phyloP scores from a whole-genome alignment of 495 filamentous ascomycete species.

The Penicillium paxilli region DNA sequence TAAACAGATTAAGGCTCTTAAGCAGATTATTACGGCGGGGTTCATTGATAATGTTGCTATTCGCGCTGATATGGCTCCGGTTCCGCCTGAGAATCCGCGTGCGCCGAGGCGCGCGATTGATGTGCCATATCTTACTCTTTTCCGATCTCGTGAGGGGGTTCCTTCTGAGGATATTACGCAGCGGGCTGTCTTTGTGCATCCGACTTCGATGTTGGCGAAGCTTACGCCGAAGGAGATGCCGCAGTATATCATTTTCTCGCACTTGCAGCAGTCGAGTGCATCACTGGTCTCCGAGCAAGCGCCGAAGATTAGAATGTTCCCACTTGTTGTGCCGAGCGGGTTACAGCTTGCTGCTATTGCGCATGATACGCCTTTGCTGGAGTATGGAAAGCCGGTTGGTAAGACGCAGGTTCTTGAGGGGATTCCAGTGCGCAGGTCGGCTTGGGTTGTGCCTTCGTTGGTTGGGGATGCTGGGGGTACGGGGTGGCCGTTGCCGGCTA shows the following conservation, averaged over 20 bases:
- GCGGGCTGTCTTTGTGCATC: conserved; percentile 79
- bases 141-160: conserved; percentile 59
- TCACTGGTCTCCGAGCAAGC: conserved; percentile 44
- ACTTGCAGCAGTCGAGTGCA: conserved; percentile 71
- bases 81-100: conserved; percentile 65
- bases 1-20: conserved; percentile 76
- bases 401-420: conserved; percentile 66
- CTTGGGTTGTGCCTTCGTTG: conserved; percentile 77
- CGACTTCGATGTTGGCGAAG: conserved; percentile 74
- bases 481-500: conserved; percentile 83
- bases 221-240: conserved; percentile 72
- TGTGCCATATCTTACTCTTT: conserved; percentile 86
- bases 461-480: conserved; percentile 65
- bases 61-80: conserved; percentile 79
- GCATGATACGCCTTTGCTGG: conserved; percentile 80
- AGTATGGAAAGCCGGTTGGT: conserved; percentile 84
- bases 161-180: conserved; percentile 49
- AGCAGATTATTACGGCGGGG: conserved; percentile 86
- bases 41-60: conserved; percentile 97
- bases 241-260: conserved; percentile 82
- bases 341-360: conserved; percentile 77
- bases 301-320: conserved; percentile 86
- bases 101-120: conserved; percentile 81
- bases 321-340: conserved; percentile 74
- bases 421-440: conserved; percentile 60